Base-by-base conservation (phyloP, 352 stramenopile species). In the Pythium periplocum region DNA sequence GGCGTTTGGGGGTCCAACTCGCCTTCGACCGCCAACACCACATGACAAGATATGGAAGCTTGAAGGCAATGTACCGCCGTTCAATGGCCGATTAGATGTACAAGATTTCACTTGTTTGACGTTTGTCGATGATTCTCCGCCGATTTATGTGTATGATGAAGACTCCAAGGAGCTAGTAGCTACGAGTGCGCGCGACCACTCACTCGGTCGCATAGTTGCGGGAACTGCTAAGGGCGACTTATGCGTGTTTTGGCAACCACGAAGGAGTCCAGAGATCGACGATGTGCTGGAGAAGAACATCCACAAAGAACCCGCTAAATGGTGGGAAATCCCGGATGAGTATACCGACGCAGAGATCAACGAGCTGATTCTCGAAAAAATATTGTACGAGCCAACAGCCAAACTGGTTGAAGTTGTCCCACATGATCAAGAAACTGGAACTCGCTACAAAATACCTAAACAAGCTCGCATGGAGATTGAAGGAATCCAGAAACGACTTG, bases 261-360 rank as follows among this genome's bases (percentile, higher is more conserved):
- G 73, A 31, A 61, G 59, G 35, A 66, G 65, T 6, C 73, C 70
- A 1, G 55, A 71, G 42, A 37, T 63, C n/a, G 61, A 80, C 35
- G 61, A 65, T 8, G 43, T 75, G 33, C 57, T 45, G 3, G 53
- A 69, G 34, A 61, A 57, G 30, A 61, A 72, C 31, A 49, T 62
- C 10, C 51, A 39, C 8, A 76, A 69, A 48, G 78, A 85, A 26
- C 76, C 76, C 8, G 71, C 68, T 2, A 87, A 87, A 44, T 90
- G 79, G 79, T 90, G 76, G 76, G 76, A 90, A 45, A 80, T 90
- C 38, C 76, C 79, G 1, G 76, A 85, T 26, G 73, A 80, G 50
- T 83, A 79, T 33, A 73, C 75, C 1, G 75, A 84, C 52, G 73
- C 64, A 3, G 73, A 87, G 43, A 79, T 87, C 46, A 82, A 82